Evolutionary conservation across 2,329 filamentous ascomycete species (phyloP).

Genomic region (Colletotrichum siamense): DNA sequence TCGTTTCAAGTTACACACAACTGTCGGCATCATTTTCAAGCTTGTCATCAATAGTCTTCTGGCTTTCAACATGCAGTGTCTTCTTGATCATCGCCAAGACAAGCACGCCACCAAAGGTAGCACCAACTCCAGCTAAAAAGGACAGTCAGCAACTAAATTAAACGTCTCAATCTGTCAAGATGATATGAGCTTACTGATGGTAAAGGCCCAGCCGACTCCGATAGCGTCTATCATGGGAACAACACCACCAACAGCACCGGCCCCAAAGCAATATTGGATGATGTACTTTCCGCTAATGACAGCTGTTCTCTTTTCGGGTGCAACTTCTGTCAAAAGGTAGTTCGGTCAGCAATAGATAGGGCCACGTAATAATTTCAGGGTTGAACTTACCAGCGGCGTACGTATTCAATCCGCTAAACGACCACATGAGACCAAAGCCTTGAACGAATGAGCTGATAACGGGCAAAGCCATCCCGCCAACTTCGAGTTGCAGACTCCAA

Average conservation of each 20-base stretch:
- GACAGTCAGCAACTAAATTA: not conserved
- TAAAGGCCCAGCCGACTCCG: not conserved
- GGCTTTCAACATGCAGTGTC: not conserved
- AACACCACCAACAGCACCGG: not conserved
- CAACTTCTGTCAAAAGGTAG: not conserved
- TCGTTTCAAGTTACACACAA: rapidly evolving
- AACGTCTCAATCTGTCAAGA: rapidly evolving
- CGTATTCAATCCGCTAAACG: not conserved
- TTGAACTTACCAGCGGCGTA: not conserved
- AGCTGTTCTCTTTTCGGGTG: not conserved
- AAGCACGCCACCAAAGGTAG: not conserved
- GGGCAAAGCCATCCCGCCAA: not conserved
- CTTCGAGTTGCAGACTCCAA: not conserved
- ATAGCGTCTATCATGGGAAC: not conserved
- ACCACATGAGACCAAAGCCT: not conserved
- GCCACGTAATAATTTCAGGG: too few species aligned
- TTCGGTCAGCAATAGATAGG: not conserved
- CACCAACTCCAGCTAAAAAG: not conserved
- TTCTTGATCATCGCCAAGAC: not conserved
- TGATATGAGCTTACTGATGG: not conserved
- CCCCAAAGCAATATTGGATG: not conserved
- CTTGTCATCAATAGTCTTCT: not conserved
- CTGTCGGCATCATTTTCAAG: not conserved
- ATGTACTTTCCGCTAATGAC: not conserved
- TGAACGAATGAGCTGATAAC: not conserved